phyloP scores from a whole-genome alignment of 1,139 yeast species.

The Candida albicans region DNA sequence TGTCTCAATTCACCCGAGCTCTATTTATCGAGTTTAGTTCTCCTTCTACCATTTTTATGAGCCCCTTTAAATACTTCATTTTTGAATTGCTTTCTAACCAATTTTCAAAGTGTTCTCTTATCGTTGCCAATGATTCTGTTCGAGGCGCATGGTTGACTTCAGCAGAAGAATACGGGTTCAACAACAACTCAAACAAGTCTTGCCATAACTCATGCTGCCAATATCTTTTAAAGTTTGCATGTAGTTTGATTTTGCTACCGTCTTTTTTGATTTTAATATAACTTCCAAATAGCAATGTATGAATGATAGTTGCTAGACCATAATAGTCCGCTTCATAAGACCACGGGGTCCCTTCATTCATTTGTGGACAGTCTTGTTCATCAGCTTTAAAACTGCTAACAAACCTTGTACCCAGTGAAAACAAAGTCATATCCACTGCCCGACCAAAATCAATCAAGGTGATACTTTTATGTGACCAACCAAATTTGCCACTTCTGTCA shows the following conservation, averaged over 20 bases:
- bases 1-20: constrained; percentile 3
- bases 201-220: constrained; percentile 79
- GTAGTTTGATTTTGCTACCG: constrained; percentile 34
- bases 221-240: constrained; percentile 60
- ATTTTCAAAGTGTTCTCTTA: constrained; percentile 42
- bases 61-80: constrained; percentile 18
- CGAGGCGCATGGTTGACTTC: constrained; percentile 33
- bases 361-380: constrained; percentile 75
- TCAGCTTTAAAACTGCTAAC: constrained; percentile 63
- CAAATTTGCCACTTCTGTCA: constrained; percentile 31
- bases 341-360: constrained; percentile 68
- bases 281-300: constrained; percentile 68
- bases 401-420: constrained; percentile 54
- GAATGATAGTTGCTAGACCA: constrained; percentile 77
- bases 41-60: constrained; percentile 21
- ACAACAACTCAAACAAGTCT: constrained; percentile 59
- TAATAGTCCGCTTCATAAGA: constrained; percentile 81
- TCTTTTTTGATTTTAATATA: constrained; percentile 48
- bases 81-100: constrained; percentile 36
- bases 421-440: constrained; percentile 68
- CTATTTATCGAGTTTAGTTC: constrained; percentile 21
- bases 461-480: constrained; percentile 60
- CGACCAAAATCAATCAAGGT: constrained; percentile 82
- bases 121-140: constrained; percentile 28
- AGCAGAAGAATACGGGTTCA: constrained; percentile 52